Evolutionary conservation across 768 basidiomycete species (phyloP), one percentile per base, ranked within the genome.

Genomic region (Mycena vitilis): DNA sequence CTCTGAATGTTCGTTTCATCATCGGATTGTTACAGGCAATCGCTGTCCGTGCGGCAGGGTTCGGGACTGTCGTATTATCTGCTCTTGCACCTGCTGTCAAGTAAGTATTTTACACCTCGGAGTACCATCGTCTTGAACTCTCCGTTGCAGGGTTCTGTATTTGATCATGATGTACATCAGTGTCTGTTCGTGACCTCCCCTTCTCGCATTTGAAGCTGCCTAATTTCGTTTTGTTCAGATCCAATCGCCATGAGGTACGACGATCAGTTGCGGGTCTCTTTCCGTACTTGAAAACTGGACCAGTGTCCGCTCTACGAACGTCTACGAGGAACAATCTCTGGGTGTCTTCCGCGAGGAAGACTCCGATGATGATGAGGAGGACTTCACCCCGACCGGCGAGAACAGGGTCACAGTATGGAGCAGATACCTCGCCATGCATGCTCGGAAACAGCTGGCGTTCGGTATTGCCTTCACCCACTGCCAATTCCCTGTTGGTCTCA

Each of bases 81-180:
- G 79, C 85, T n/a, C 78, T 97, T 9, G 95, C 95, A 2, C 96
- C 97, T 8, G 96, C 92, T 40, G 91, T 98, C 65, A 91, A 97
- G 93, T 93, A 75, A 63, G 91, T 83, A 18, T 8, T 36, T 51
- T 11, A 37, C 8, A 5, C 61, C 38, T 15, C 18, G 38, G 16
- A 18, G 58, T 60, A 49, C 7, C 36, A 37, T n/a, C 10, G 5
- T n/a, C 7, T 22, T 37, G 36, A 65, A 16, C 55, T 30, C n/a
- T 22, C 15, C 44, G 16, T 13, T 59, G 69, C 73, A 95, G 93
- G 76, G 93, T 96, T 0, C 78, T 96, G 48, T 96, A 92, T 75
- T 89, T 94, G 3, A 84, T 96, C 74, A 97, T 96, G 96, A 99
- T 97, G 96, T 95, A 93, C 74, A 89, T 95, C 73, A 90, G 89